Conservation (phyloP, 2,329 filamentous ascomycete genomes). For the Coniochaeta sp. region DNA sequence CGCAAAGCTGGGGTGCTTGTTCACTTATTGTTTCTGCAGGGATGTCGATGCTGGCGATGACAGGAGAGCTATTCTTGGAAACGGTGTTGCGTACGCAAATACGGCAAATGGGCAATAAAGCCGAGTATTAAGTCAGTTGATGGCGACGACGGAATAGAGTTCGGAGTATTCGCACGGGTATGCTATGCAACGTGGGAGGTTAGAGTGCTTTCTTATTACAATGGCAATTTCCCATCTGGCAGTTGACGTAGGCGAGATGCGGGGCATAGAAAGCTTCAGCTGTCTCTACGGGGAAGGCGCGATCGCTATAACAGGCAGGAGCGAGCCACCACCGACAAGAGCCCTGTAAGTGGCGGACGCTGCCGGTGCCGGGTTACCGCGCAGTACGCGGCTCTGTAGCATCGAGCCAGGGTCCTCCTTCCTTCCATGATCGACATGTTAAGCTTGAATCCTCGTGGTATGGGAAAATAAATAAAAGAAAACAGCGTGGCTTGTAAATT, state of each 20-base stretch:
- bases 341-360: no score
- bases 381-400: no score
- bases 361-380: no score
- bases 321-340: no score
- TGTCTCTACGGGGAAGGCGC: no score
- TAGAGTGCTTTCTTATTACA: not conserved
- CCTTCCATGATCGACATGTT: not conserved
- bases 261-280: not conserved
- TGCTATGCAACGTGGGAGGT: not conserved
- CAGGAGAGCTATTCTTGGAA: not conserved
- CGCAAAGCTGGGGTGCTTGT: no score
- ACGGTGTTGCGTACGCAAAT: not conserved
- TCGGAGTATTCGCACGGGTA: constrained; percentile 1
- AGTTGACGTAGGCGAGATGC: not conserved
- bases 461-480: no score
- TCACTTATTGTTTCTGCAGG: not conserved
- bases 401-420: no score
- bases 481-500: no score
- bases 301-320: no score
- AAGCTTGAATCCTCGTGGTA: not conserved
- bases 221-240: not conserved
- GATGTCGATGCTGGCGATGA: not conserved
- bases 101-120: not conserved
- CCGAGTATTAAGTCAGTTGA: not conserved
- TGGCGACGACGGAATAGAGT: not conserved